Base-by-base conservation (phyloP, 495 filamentous ascomycete genomes). In the Mytilinidion resinicola region DNA sequence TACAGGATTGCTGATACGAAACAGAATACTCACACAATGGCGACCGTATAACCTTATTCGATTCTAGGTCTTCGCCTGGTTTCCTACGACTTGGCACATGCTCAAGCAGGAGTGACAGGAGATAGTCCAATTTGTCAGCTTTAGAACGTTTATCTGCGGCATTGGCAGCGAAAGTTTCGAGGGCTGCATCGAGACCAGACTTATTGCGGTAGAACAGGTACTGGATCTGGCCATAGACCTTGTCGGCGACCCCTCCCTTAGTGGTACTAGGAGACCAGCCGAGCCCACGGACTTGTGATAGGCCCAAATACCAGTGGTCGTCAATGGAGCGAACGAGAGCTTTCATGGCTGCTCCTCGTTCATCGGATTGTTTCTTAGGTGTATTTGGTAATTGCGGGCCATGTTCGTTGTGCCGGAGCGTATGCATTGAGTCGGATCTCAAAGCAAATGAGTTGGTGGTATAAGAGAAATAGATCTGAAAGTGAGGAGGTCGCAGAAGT, bases 171-270 rank as follows among this genome's bases (percentile, higher is more conserved):
- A 63, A 59, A 1, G 17, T 2, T 0, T 43, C 55, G 0, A 53
- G 8, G 14, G 43, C 39, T 20, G 17, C 11, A 35, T 53, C 0
- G 10, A 62, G 30, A 19, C 21, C 15, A 25, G 47, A 44, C 10
- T 43, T 21, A 37, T 19, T 19, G 7, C 48, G 36, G 9, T 10
- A 60, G 19, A 25, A 58, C 2, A 57, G 21, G 19, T 5, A 35
- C 51, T 65, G 44, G 49, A 65, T 65, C 39, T 37, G 17, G 4
- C 39, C 43, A 43, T 37, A 48, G 1, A 61, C 42, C 25, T 60
- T 56, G 7, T 53, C 52, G 9, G 44, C 17, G 9, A 53, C 9
- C 1, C 53, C 17, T 12, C 49, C 34, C 11, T 9, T 21, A 1
- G 15, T 41, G 21, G 17, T 53, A 20, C 43, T 58, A 6, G 62